These are phyloP conservation scores for Acanthochlamys bracteata DNA, from an alignment of 106 monocot genomes.

Conservation along the genomic window DNA sequence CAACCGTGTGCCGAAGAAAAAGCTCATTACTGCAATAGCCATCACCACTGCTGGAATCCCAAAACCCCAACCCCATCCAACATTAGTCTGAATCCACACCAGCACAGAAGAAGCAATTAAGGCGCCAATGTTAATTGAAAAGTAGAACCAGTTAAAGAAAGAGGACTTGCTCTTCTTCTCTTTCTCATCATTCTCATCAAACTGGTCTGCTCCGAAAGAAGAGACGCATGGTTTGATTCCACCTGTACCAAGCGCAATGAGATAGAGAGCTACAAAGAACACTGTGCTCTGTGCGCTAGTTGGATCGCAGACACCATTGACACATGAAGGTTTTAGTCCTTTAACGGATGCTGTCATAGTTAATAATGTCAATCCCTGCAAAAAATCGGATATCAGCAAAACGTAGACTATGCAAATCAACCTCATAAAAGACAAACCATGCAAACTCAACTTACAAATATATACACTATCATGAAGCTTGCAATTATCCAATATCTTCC, in stretches of 20 bases:
- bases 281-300: slow-evolving; percentile 22
- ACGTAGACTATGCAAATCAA: background rate
- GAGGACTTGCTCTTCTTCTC: slow-evolving; percentile 50
- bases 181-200: slow-evolving; percentile 28
- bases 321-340: slow-evolving; percentile 25
- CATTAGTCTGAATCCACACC: slow-evolving; percentile 33
- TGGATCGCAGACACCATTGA: slow-evolving; percentile 24
- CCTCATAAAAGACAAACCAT: no score
- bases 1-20: slow-evolving; percentile 23
- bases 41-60: slow-evolving; percentile 32
- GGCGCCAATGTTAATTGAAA: slow-evolving; percentile 40
- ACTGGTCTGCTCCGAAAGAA: slow-evolving; percentile 40
- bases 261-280: slow-evolving; percentile 38
- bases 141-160: slow-evolving; percentile 54
- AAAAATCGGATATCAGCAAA: background rate
- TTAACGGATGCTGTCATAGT: slow-evolving; percentile 31
- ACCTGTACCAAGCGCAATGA: slow-evolving; percentile 38
- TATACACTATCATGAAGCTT: background rate
- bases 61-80: slow-evolving; percentile 41
- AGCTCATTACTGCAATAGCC: slow-evolving; percentile 33
- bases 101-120: slow-evolving; percentile 30
- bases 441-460: background rate
- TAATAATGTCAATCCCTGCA: slow-evolving; percentile 25
- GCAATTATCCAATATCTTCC: slow-evolving; percentile 48
- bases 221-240: slow-evolving; percentile 51